Evolutionary conservation across 805 yeast genomes (phyloP).

Genomic region (Torulaspora indica): DNA sequence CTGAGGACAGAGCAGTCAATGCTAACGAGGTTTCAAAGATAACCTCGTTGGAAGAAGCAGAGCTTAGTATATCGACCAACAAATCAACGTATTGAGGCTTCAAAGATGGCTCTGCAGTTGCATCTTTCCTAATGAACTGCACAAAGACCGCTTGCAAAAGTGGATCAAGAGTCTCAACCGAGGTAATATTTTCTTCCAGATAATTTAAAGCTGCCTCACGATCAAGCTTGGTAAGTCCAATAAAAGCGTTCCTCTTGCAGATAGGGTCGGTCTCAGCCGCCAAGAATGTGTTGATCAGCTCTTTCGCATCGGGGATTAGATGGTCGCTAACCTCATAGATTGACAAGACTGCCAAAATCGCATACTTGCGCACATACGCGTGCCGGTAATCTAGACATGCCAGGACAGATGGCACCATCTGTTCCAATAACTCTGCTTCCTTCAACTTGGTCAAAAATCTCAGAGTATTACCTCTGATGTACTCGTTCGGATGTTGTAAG

Average conservation of each 20-base stretch:
- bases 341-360: slow-evolving; percentile 83
- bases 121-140: slow-evolving; percentile 85
- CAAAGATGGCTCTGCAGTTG: slow-evolving; percentile 56
- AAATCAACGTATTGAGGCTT: slow-evolving; percentile 67
- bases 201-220: slow-evolving; percentile 80
- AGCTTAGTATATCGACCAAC: slow-evolving; percentile 66
- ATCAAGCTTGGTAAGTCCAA: slow-evolving; percentile 74
- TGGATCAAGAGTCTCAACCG: slow-evolving; percentile 67
- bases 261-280: slow-evolving; percentile 84
- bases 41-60: slow-evolving; percentile 56
- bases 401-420: slow-evolving; percentile 88
- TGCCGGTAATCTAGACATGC: slow-evolving; percentile 92
- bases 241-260: slow-evolving; percentile 92
- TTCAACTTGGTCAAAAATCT: slow-evolving; percentile 85
- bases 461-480: slow-evolving; percentile 89
- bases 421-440: slow-evolving; percentile 92
- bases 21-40: slow-evolving; percentile 90
- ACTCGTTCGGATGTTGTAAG: slow-evolving; percentile 96
- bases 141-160: slow-evolving; percentile 82
- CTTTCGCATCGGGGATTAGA: slow-evolving; percentile 93
- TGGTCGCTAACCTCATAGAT: slow-evolving; percentile 79
- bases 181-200: slow-evolving; percentile 62
- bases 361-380: slow-evolving; percentile 96
- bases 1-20: slow-evolving; percentile 54
- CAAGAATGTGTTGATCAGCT: slow-evolving; percentile 66